These are phyloP conservation scores for Glebionis coronaria DNA, from an alignment of 129 eudicot genomes.

Conservation along the genomic window DNA sequence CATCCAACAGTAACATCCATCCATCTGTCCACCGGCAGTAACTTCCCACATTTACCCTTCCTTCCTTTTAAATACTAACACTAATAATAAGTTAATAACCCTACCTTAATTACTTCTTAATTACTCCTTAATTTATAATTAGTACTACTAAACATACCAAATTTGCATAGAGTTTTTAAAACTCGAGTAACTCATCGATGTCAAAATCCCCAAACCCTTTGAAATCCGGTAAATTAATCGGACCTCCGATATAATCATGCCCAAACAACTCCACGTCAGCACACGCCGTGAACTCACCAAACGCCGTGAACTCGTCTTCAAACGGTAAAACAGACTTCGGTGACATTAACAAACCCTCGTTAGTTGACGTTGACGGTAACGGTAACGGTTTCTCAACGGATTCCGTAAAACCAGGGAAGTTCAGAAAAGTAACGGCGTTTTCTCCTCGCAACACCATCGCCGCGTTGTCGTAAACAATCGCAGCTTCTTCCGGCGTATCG, in stretches of 20 bases:
- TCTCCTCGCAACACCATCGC: constrained; percentile 51
- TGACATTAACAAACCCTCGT: constrained; percentile 34
- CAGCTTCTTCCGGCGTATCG: constrained; percentile 76
- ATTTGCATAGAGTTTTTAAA: too few relatives aligned
- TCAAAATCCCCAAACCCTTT: constrained; percentile 57
- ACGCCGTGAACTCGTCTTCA: constrained; percentile 39
- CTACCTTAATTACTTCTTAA: too few relatives aligned
- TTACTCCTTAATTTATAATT: too few relatives aligned
- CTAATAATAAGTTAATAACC: too few relatives aligned
- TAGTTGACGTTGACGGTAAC: not conserved
- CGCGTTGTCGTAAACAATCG: constrained; percentile 61
- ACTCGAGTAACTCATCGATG: constrained; percentile 51
- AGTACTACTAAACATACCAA: too few relatives aligned
- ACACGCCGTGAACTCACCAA: constrained; percentile 33
- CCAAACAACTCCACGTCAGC: constrained; percentile 49
- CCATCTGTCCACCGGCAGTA: too few relatives aligned
- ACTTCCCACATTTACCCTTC: too few relatives aligned
- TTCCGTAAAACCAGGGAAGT: constrained; percentile 40
- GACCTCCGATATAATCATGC: constrained; percentile 19
- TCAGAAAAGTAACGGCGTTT: constrained; percentile 65
- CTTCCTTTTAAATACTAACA: too few relatives aligned
- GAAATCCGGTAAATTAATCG: constrained; percentile 19
- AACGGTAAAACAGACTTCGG: constrained; percentile 62
- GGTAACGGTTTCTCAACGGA: constrained; percentile 11
- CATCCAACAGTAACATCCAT: too few relatives aligned